phyloP scores from a whole-genome alignment of 164 flowering plant species.

The Vitis rupestris region DNA sequence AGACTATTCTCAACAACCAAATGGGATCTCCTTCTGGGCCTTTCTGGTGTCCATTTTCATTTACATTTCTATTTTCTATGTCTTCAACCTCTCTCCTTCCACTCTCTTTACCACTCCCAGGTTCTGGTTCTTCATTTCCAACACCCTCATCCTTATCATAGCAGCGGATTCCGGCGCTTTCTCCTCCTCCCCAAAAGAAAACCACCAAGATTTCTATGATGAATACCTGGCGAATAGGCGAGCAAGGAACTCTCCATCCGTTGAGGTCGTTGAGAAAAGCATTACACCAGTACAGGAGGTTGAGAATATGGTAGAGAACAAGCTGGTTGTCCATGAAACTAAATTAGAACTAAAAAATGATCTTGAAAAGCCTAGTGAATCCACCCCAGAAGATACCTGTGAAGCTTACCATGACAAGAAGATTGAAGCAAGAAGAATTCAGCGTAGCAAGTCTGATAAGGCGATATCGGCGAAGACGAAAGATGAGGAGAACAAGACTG shows the following conservation, averaged over 20 bases:
- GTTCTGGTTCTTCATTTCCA: conserved; percentile 66
- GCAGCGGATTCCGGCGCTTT: conserved; percentile 53
- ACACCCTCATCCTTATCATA: conserved; percentile 58
- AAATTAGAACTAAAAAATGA: background rate
- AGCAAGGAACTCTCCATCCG: conserved; percentile 10
- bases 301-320: background rate
- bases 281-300: background rate
- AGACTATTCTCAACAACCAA: conserved; percentile 13
- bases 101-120: conserved; percentile 38
- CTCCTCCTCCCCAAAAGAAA: conserved; percentile 29
- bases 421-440: background rate
- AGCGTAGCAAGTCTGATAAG: conserved; percentile 23
- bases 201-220: conserved; percentile 27
- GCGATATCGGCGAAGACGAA: background rate
- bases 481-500: conserved; percentile 11
- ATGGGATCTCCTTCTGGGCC: conserved; percentile 33
- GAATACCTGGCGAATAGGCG: conserved; percentile 18
- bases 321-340: background rate
- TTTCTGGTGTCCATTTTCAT: conserved; percentile 30
- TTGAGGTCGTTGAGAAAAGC: background rate
- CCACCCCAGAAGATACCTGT: background rate
- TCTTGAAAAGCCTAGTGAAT: background rate
- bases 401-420: background rate
- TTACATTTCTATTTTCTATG: conserved; percentile 31
- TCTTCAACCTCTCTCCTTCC: conserved; percentile 42